Percentiles rank a stretch among this genome's conserved stretches.
Conservation (phyloP, 352 stramenopile genomes). For the Pythium periplocum region DNA sequence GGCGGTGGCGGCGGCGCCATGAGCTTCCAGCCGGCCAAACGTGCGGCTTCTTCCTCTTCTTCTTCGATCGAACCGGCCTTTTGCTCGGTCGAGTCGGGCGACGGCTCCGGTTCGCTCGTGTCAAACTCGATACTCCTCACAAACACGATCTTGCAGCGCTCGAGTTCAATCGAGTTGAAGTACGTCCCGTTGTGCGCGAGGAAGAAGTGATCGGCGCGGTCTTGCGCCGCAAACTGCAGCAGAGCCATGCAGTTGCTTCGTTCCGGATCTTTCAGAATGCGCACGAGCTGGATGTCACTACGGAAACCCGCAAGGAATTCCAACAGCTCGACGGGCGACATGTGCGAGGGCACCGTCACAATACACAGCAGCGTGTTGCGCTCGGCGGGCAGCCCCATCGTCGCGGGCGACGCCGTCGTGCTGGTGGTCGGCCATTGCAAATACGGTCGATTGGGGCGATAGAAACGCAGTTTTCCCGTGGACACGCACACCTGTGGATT, state of each 20-base stretch:
- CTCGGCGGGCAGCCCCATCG: constrained; percentile 36
- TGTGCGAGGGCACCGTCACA: constrained; percentile 79
- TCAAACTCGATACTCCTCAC: constrained; percentile 87
- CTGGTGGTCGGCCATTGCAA: constrained; percentile 3
- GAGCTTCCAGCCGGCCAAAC: constrained; percentile 13
- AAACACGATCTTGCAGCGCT: constrained; percentile 89
- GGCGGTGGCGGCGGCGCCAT: constrained; percentile 32
- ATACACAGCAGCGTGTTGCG: constrained; percentile 77
- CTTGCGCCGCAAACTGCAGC: constrained; percentile 75
- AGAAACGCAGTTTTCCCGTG: constrained; percentile 79
- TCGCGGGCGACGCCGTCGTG: constrained; percentile 10
- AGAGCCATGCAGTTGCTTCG: constrained; percentile 83
- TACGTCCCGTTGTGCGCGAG: constrained; percentile 86
- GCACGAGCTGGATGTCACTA: constrained; percentile 66
- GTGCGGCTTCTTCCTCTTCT: constrained; percentile 6
- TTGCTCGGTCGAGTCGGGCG: constrained; percentile 5
- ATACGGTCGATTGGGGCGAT: constrained; percentile 62
- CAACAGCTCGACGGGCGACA: constrained; percentile 81
- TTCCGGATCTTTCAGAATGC: constrained; percentile 76
- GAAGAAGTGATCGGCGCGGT: constrained; percentile 82
- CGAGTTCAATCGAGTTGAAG: constrained; percentile 91
- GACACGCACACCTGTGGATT: constrained; percentile 77
- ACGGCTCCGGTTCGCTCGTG: constrained; percentile 20
- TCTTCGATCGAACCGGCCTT: constrained; percentile 10
- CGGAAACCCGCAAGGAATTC: constrained; percentile 79